A percentile compares a stretch with the other conserved stretches of the same genome.
Conservation (phyloP, 805 yeast genomes). For the Metschnikowia gelsemii region DNA sequence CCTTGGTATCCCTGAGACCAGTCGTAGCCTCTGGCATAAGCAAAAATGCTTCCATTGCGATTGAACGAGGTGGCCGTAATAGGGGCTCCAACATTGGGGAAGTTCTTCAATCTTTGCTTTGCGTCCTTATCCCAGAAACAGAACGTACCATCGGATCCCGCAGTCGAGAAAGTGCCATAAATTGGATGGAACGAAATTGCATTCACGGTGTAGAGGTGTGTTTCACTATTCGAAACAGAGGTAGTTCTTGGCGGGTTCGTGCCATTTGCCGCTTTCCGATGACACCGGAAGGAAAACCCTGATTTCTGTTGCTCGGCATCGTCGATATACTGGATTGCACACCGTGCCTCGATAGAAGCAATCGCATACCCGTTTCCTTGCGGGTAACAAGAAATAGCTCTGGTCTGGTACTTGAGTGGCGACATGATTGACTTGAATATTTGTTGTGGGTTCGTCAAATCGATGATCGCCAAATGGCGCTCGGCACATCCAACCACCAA, state of each 20-base stretch:
- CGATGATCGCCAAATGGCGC: conserved; percentile 72
- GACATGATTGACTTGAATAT: conserved; percentile 72
- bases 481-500: conserved; percentile 95
- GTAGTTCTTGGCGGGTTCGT: conserved; percentile 30
- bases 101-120: conserved; percentile 79
- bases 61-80: conserved; percentile 81
- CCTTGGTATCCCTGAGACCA: conserved; percentile 91
- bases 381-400: conserved; percentile 81
- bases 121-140: conserved; percentile 96
- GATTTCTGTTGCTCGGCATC: conserved; percentile 68
- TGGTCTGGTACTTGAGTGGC: conserved; percentile 87
- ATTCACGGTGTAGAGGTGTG: conserved; percentile 75
- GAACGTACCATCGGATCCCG: conserved; percentile 92
- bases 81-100: conserved; percentile 64
- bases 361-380: conserved; percentile 90
- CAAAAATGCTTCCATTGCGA: conserved; percentile 77
- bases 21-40: conserved; percentile 90
- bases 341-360: conserved; percentile 93
- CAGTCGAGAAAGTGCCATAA: conserved; percentile 88
- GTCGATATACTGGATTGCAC: conserved; percentile 90
- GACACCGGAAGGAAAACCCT: conserved; percentile 94
- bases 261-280: conserved; percentile 62
- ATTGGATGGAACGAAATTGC: conserved; percentile 83
- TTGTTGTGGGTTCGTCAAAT: conserved; percentile 77
- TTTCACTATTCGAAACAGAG: conserved; percentile 38